Evolutionary conservation across 306 rosid species (phyloP).

Genomic region (Gillenia trifoliata): DNA sequence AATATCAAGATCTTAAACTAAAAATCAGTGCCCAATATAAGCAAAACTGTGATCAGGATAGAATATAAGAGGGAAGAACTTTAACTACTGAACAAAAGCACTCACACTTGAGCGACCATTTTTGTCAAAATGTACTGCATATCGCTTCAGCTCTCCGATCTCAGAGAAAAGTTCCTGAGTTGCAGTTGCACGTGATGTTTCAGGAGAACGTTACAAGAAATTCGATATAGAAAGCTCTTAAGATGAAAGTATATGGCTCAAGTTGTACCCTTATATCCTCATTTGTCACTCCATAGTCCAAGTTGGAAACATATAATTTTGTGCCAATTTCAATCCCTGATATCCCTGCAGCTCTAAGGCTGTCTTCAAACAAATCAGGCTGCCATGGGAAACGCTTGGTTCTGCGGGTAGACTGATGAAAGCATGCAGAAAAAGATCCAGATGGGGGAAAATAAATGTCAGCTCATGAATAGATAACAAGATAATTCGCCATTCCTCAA

Average conservation of each 20-base stretch:
- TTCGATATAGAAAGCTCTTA: conserved; percentile 41
- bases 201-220: conserved; percentile 47
- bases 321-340: conserved; percentile 86
- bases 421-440: conserved; percentile 77
- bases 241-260: conserved; percentile 38
- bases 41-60: neutral
- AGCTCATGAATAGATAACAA: conserved; percentile 73
- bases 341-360: conserved; percentile 95
- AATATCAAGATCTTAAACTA: neutral
- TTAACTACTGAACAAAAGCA: conserved; percentile 1
- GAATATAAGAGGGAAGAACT: neutral
- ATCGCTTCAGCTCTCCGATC: conserved; percentile 84
- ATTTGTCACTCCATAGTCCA: conserved; percentile 94
- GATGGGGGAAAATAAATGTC: conserved; percentile 69
- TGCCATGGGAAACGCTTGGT: conserved; percentile 81
- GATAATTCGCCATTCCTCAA: conserved; percentile 71
- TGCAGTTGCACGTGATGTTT: conserved; percentile 49
- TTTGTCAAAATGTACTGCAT: conserved; percentile 85
- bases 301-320: conserved; percentile 87
- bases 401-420: conserved; percentile 90
- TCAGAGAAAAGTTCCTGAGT: conserved; percentile 94
- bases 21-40: neutral
- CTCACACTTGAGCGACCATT: conserved; percentile 89
- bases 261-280: conserved; percentile 96
- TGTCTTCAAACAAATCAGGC: conserved; percentile 89